Conservation (phyloP, 208 protist species). For the Trypanosoma melophagium region DNA sequence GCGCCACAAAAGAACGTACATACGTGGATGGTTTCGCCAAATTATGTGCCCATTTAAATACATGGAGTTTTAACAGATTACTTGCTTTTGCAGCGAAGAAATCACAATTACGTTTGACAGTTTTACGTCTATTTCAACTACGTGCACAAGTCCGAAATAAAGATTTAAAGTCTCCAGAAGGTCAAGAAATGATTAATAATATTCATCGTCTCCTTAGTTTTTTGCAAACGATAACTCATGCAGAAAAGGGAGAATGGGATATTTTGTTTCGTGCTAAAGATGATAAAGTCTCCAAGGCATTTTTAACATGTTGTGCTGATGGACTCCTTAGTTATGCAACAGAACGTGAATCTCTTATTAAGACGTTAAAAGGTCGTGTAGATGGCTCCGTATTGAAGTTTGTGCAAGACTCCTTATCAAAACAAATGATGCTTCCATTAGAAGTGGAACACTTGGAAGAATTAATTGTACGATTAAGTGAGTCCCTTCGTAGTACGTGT, state of each 20-base stretch:
- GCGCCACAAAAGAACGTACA: conserved; percentile 23
- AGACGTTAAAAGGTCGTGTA: conserved; percentile 50
- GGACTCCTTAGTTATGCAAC: conserved; percentile 32
- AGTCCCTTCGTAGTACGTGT: conserved; percentile 10
- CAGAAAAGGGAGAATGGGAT: conserved; percentile 60
- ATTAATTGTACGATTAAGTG: conserved; percentile 35
- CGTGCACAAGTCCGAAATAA: conserved; percentile 38
- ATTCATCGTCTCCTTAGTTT: conserved; percentile 73
- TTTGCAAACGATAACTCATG: conserved; percentile 53
- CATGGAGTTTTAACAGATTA: conserved; percentile 39
- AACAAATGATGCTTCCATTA: conserved; percentile 45
- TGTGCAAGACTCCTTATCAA: conserved; percentile 41
- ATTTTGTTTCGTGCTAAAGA: conserved; percentile 70
- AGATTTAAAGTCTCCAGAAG: conserved; percentile 46
- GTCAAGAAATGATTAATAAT: conserved; percentile 52
- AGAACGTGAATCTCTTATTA: conserved; percentile 38
- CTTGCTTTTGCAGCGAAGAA: conserved; percentile 51
- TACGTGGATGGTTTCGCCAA: conserved; percentile 53
- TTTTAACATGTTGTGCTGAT: conserved; percentile 45
- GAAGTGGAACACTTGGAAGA: conserved; percentile 43
- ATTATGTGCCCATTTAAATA: conserved; percentile 51
- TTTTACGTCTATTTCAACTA: conserved; percentile 56
- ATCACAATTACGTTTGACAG: conserved; percentile 36
- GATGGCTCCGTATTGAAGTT: conserved; percentile 38
- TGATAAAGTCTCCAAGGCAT: conserved; percentile 51